Percentiles rank a stretch among this genome's conserved stretches.
Conservation (phyloP, 352 stramenopile species). For the Globisporangium yorkense region DNA sequence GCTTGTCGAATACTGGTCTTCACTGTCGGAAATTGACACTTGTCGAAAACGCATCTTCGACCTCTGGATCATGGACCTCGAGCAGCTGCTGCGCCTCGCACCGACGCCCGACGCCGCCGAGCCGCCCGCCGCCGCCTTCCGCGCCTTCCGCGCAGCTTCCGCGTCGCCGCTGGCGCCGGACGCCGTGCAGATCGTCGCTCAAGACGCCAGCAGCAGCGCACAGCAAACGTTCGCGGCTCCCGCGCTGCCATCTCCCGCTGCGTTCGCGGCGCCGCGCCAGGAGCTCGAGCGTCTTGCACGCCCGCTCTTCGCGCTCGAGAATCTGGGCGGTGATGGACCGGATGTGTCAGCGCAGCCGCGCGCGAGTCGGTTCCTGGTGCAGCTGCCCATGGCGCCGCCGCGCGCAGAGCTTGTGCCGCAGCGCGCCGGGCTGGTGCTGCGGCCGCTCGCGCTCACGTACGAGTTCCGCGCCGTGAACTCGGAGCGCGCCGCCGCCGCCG, state of each 20-base stretch:
- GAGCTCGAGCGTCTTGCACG: slow-evolving; percentile 23
- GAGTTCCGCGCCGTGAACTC: slow-evolving; percentile 43
- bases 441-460: slow-evolving; percentile 52
- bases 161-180: slow-evolving; percentile 38
- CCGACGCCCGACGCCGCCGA: slow-evolving; percentile 2
- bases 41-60: too few species aligned
- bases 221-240: slow-evolving; percentile 36
- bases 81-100: slow-evolving; percentile 29
- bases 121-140: slow-evolving; percentile 1
- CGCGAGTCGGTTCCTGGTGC: slow-evolving; percentile 57
- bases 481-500: slow-evolving; percentile 23
- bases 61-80: slow-evolving; percentile 15
- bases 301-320: slow-evolving; percentile 39
- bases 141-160: slow-evolving; percentile 23
- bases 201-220: not conserved
- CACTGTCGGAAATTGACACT: too few species aligned
- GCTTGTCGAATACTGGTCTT: too few species aligned
- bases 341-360: slow-evolving; percentile 9
- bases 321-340: slow-evolving; percentile 25
- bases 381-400: slow-evolving; percentile 59
- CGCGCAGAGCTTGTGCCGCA: slow-evolving; percentile 49
- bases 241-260: slow-evolving; percentile 28
- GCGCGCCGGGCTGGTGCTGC: slow-evolving; percentile 36
- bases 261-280: slow-evolving; percentile 8
- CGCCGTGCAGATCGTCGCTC: slow-evolving; percentile 33